Evolutionary conservation across 2,329 filamentous ascomycete species (phyloP).

Genomic region (Venturia pyrina): DNA sequence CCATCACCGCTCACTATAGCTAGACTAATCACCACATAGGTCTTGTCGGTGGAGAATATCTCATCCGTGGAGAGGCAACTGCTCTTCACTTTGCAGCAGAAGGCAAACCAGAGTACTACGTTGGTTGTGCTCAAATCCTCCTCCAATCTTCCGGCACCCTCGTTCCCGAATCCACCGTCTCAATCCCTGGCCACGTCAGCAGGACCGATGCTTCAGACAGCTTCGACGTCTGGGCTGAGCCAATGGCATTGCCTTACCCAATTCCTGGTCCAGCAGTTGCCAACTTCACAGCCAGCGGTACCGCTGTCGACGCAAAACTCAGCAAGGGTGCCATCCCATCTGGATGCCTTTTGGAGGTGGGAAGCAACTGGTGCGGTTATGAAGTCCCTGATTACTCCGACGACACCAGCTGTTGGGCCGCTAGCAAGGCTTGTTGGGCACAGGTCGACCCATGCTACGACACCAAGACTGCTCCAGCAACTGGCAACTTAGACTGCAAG

Average conservation of each 20-base stretch:
- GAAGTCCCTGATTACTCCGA: slow-evolving; percentile 48
- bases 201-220: slow-evolving; percentile 44
- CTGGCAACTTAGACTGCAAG: slow-evolving; percentile 49
- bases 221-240: slow-evolving; percentile 53
- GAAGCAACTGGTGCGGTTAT: slow-evolving; percentile 61
- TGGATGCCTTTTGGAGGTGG: slow-evolving; percentile 55
- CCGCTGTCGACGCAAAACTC: slow-evolving; percentile 10
- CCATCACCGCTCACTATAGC: background rate
- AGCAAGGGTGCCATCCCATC: background rate
- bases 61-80: slow-evolving; percentile 61
- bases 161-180: slow-evolving; percentile 43
- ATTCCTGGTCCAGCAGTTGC: slow-evolving; percentile 50
- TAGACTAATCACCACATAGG: slow-evolving; percentile 48
- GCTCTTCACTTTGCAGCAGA: slow-evolving; percentile 54
- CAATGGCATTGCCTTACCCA: slow-evolving; percentile 44
- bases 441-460: slow-evolving; percentile 52
- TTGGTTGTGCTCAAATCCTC: slow-evolving; percentile 62
- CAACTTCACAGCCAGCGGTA: slow-evolving; percentile 26
- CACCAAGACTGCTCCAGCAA: slow-evolving; percentile 41
- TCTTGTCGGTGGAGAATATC: slow-evolving; percentile 56
- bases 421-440: slow-evolving; percentile 37
- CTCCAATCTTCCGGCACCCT: slow-evolving; percentile 42
- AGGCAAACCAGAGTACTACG: slow-evolving; percentile 61
- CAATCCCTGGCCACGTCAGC: slow-evolving; percentile 57
- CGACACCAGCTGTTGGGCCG: slow-evolving; percentile 50